Conservation (phyloP, 305 asterid species). For the Fraxinus latifolia region DNA sequence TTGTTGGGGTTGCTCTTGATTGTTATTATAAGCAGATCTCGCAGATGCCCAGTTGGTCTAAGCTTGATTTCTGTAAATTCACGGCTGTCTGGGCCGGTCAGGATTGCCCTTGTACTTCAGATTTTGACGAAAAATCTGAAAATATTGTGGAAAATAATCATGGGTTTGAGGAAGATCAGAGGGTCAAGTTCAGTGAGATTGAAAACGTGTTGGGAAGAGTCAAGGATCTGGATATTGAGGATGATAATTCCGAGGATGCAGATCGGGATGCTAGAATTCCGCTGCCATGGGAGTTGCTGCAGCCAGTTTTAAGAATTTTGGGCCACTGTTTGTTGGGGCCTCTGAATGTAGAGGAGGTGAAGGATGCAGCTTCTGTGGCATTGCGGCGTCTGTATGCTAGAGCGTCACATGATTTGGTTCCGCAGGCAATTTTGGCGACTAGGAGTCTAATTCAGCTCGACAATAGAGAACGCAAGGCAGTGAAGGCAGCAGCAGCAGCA, state of each 20-base stretch:
- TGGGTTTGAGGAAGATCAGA: slow-evolving; percentile 32
- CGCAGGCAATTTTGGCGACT: slow-evolving; percentile 89
- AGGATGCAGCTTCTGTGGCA: slow-evolving; percentile 78
- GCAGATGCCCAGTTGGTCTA: slow-evolving; percentile 88
- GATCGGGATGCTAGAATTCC: slow-evolving; percentile 65
- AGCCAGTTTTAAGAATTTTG: slow-evolving; percentile 81
- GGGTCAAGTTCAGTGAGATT: slow-evolving; percentile 37
- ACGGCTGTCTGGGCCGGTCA: slow-evolving; percentile 75
- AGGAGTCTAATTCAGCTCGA: slow-evolving; percentile 90
- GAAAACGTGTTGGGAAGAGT: slow-evolving; percentile 39
- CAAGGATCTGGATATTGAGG: slow-evolving; percentile 43
- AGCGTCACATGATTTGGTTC: slow-evolving; percentile 82
- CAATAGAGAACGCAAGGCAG: slow-evolving; percentile 67
- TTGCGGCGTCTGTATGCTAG: slow-evolving; percentile 75
- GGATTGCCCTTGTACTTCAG: slow-evolving; percentile 73
- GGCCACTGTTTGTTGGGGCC: slow-evolving; percentile 97
- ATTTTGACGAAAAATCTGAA: slow-evolving; percentile 43
- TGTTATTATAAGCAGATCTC: slow-evolving; percentile 82
- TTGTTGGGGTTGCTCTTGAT: slow-evolving; percentile 86
- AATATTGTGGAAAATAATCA: slow-evolving; percentile 11
- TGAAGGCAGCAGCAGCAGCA: slow-evolving; percentile 21
- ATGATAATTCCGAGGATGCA: slow-evolving; percentile 30
- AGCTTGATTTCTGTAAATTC: slow-evolving; percentile 64
- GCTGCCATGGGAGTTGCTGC: slow-evolving; percentile 86
- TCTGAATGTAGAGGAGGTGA: slow-evolving; percentile 63